phyloP scores from a whole-genome alignment of 208 protist species.

The Porcisia hertigi region DNA sequence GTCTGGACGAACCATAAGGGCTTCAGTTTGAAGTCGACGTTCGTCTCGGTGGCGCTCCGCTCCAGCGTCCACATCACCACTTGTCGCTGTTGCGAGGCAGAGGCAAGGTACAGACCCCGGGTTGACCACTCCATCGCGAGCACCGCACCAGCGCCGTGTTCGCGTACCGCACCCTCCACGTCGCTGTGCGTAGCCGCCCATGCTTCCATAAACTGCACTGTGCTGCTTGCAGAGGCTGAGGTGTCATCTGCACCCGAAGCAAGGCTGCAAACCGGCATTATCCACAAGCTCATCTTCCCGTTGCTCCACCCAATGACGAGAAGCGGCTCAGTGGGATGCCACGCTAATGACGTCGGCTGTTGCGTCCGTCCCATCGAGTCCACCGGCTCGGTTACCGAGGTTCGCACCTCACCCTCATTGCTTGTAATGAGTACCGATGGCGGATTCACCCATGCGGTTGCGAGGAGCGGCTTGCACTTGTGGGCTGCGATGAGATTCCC shows the following conservation, averaged over 20 bases:
- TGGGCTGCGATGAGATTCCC: conserved; percentile 63
- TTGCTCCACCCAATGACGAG: conserved; percentile 86
- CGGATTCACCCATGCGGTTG: conserved; percentile 65
- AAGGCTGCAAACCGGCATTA: conserved; percentile 39
- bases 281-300: conserved; percentile 77
- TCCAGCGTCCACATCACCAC: conserved; percentile 79
- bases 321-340: conserved; percentile 81
- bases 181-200: conserved; percentile 43
- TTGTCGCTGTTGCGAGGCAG: conserved; percentile 51
- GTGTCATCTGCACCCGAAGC: conserved; percentile 33
- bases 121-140: conserved; percentile 56
- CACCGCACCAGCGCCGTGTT: conserved; percentile 65
- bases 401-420: conserved; percentile 79
- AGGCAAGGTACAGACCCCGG: conserved; percentile 59
- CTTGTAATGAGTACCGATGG: conserved; percentile 74
- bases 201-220: conserved; percentile 38
- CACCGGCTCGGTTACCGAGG: conserved; percentile 40
- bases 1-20: conserved; percentile 74
- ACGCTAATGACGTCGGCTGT: conserved; percentile 59
- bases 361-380: conserved; percentile 26
- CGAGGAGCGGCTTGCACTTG: conserved; percentile 60
- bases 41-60: conserved; percentile 32
- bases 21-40: conserved; percentile 41
- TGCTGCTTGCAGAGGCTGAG: conserved; percentile 17
- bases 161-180: conserved; percentile 55